Conservation (phyloP, 345 rosid species). For the Combretum micranthum region DNA sequence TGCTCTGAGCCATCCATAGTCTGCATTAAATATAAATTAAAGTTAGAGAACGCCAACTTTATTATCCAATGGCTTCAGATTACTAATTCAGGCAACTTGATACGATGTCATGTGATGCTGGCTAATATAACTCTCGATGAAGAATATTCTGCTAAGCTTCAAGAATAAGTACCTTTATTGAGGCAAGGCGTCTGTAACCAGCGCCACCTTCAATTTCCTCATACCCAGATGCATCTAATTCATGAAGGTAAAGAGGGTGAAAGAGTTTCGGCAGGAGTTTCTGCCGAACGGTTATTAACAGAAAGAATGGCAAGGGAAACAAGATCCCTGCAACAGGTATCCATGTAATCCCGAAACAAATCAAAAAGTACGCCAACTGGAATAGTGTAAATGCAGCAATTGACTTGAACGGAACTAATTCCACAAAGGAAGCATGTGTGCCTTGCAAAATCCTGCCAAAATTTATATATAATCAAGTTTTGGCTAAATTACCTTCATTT, state of each 20-base stretch:
- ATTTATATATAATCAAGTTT: no score
- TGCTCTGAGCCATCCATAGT: not conserved
- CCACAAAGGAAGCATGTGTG: conserved; percentile 38
- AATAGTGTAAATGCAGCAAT: conserved; percentile 26
- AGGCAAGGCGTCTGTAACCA: not conserved
- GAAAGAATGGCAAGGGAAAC: conserved; percentile 34
- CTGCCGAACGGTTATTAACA: conserved; percentile 23
- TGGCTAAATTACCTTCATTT: no score
- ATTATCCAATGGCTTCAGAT: no score
- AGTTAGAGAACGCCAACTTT: no score
- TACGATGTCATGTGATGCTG: no score
- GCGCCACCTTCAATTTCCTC: conserved; percentile 38
- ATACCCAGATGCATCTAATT: conserved; percentile 58
- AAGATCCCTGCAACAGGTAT: conserved; percentile 33
- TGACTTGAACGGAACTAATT: conserved; percentile 21
- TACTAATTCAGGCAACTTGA: no score
- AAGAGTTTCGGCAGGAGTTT: conserved; percentile 30
- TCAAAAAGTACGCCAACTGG: conserved; percentile 24
- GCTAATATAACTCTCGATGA: no score
- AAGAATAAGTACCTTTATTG: no score
- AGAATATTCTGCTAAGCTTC: no score
- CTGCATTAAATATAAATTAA: no score
- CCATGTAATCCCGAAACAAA: conserved; percentile 32
- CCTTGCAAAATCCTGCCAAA: conserved; percentile 41
- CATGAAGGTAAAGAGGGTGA: conserved; percentile 29